Percentiles rank a stretch among this genome's conserved stretches.
phyloP scores from a whole-genome alignment of 176 grass and related monocot species.

The Musa acuminata region DNA sequence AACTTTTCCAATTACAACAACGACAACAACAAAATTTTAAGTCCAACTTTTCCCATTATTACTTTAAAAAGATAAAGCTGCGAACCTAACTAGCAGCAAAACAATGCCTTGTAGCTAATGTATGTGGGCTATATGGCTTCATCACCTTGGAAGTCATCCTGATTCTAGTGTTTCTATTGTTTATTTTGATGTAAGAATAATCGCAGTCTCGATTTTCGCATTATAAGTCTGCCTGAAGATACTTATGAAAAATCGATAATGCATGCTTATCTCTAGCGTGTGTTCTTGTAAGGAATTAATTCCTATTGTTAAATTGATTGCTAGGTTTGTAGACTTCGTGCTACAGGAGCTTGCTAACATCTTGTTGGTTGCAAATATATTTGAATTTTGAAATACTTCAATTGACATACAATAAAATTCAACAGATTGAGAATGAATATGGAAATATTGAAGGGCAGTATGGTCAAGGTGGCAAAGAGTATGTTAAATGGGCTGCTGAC shows the following conservation, averaged over 20 bases:
- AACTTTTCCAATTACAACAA: too few relatives aligned
- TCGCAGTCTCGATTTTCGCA: not conserved
- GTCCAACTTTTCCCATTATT: too few relatives aligned
- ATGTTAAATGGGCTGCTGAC: slow-evolving; percentile 79
- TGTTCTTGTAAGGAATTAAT: too few relatives aligned
- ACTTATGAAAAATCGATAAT: not conserved
- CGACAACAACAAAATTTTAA: too few relatives aligned
- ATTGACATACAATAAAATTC: slow-evolving; percentile 22
- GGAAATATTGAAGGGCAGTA: slow-evolving; percentile 68
- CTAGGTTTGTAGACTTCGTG: not conserved
- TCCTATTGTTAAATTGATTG: too few relatives aligned
- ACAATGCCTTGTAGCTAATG: not conserved
- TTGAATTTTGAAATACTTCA: not conserved
- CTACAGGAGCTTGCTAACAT: not conserved
- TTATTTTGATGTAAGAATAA: not conserved
- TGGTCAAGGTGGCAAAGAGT: slow-evolving; percentile 79
- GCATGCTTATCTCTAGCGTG: not conserved
- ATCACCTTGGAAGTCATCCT: not conserved
- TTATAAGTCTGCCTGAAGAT: not conserved
- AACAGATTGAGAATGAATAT: slow-evolving; percentile 97
- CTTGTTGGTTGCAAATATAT: not conserved
- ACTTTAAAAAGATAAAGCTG: not conserved
- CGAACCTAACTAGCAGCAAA: not conserved
- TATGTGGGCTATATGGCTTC: not conserved
- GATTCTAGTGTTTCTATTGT: not conserved